Conservation (phyloP, 257 asterid genomes). For the Henckelia pumila region DNA sequence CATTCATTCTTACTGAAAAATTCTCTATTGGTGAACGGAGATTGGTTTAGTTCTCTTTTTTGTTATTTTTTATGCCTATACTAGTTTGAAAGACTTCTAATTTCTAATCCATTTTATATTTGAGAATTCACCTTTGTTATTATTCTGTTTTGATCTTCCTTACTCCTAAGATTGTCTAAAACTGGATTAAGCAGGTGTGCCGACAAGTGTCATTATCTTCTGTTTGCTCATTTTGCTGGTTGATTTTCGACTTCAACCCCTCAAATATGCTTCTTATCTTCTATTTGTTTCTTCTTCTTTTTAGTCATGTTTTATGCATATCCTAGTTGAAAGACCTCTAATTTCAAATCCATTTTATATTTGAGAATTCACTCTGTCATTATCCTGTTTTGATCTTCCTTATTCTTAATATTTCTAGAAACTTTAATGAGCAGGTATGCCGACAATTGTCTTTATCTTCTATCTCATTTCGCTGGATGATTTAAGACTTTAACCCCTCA, state of each 20-base stretch:
- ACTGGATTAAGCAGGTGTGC: background rate
- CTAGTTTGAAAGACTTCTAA: background rate
- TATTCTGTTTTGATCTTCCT: background rate
- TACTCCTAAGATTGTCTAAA: background rate
- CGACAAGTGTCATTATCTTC: background rate
- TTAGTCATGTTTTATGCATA: too few species aligned
- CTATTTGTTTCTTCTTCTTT: too few species aligned
- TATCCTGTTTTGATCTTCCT: background rate
- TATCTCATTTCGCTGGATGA: background rate
- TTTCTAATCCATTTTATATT: background rate
- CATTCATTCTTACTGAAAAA: background rate
- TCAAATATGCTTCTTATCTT: constrained; percentile 13
- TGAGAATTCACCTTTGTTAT: background rate
- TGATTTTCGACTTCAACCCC: background rate
- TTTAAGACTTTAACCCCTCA: background rate
- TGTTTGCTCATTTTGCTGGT: constrained; percentile 1
- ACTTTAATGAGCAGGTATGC: background rate
- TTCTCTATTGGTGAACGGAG: background rate
- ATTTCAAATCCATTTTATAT: too few species aligned
- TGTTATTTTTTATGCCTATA: background rate
- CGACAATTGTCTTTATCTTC: background rate
- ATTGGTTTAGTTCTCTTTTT: background rate
- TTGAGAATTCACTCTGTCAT: too few species aligned
- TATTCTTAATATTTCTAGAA: background rate
- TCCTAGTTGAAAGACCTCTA: too few species aligned